Conservation (phyloP, 2,329 filamentous ascomycete genomes). For the Elsinoe arachidis region DNA sequence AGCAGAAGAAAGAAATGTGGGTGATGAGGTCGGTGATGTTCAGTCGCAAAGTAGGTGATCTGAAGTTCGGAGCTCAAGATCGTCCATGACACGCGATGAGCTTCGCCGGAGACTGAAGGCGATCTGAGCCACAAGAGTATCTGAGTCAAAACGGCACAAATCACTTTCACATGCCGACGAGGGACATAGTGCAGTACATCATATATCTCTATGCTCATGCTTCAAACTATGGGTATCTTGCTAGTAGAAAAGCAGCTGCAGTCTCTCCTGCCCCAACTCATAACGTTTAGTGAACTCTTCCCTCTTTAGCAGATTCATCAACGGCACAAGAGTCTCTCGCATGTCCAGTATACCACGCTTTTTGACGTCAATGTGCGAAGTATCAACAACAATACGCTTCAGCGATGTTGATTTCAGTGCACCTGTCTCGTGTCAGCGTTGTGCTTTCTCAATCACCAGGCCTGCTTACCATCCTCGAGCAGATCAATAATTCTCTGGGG, state of each 20-base stretch:
- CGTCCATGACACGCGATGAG: constrained; percentile 11
- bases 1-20: neutral
- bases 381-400: constrained; percentile 77
- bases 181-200: neutral
- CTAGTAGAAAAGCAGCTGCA: constrained; percentile 57
- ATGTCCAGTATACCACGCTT: constrained; percentile 91
- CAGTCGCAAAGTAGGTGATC: neutral
- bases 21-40: neutral
- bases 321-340: constrained; percentile 78
- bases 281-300: constrained; percentile 65
- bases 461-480: constrained; percentile 61
- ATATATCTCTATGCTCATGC: neutral
- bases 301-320: constrained; percentile 64
- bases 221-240: constrained; percentile 3
- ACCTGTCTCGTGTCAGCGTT: constrained; percentile 36
- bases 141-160: neutral
- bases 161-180: neutral
- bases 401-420: constrained; percentile 63
- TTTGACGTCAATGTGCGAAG: constrained; percentile 89
- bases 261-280: constrained; percentile 41
- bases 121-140: neutral
- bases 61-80: constrained; percentile 10
- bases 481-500: constrained; percentile 74
- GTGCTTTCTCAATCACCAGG: neutral
- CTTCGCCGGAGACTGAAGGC: neutral